Base-by-base conservation (phyloP, 345 rosid species). In the Microthlaspi erraticum region DNA sequence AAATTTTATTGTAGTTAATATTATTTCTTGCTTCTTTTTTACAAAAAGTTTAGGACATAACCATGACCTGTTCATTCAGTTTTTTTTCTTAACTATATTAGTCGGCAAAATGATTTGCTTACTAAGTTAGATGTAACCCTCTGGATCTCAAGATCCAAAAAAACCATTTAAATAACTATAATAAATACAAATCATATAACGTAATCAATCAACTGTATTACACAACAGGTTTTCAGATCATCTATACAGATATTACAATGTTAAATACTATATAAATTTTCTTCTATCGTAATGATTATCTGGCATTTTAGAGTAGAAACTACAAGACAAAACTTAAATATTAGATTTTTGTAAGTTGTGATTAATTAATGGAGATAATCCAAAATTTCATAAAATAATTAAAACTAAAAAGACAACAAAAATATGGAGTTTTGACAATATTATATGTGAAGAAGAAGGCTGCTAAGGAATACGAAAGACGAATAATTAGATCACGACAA, bases 401-500 rank as follows among this genome's bases (percentile, higher is more conserved):
- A 42, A 41, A 36, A 61, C 26, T 36, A 5, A 54, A 18, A 66
- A n/a, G 31, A 38, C 42, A 64, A 44, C 12, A 73, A 39, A 57
- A 13, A 57, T 56, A 57, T 56, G 16, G 60, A 17, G 19, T 65
- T 60, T 20, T 59, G 32, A 41, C 41, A 59, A 32, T 38, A 20
- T 23, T 45, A 36, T 57, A 51, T 11, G 39, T 8, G 74, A 68
- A 19, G 73, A 60, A 68, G 57, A 64, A 56, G 53, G 65, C 68
- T 53, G 73, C 69, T 31, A 46, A 62, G 71, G 46, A 64, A 50
- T 64, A 64, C 56, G 42, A 70, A 58, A 39, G 66, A 56, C 62
- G 19, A 78, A 84, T 80, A 29, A 84, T 81, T 84, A 82, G 78
- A 8, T 48, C 12, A 75, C 64, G 66, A 36, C 74, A 44, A 71